Percentiles rank a stretch among this genome's conserved stretches.
Conservation (phyloP, 164 flowering plant genomes). For the Stephania japonica region DNA sequence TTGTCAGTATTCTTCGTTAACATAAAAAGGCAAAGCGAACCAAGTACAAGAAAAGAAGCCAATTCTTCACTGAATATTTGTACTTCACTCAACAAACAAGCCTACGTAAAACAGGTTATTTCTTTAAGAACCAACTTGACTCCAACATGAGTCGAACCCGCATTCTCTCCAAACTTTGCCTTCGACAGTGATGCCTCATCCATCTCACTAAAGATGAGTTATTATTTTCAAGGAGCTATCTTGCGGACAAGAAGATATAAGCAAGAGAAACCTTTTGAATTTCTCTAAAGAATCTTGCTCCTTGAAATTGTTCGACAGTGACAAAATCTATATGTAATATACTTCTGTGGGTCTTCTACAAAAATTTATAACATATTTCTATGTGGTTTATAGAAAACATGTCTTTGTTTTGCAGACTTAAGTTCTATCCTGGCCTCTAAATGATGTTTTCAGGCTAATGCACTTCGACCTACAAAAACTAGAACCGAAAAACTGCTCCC, state of each 20-base stretch:
- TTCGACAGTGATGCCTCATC: too few species aligned
- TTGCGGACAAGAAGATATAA: background rate
- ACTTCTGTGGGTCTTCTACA: background rate
- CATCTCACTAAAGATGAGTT: background rate
- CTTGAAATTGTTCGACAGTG: background rate
- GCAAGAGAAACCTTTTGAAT: background rate
- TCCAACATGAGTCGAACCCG: too few species aligned
- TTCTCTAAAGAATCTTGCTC: background rate
- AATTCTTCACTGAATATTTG: background rate
- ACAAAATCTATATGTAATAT: background rate
- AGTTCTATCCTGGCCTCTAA: background rate
- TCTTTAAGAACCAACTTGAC: too few species aligned
- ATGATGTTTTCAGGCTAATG: too few species aligned
- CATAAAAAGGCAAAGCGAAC: background rate
- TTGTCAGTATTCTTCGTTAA: background rate
- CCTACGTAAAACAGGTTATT: background rate
- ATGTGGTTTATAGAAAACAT: background rate
- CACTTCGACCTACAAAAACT: too few species aligned
- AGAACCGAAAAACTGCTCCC: too few species aligned
- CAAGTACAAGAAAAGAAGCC: background rate
- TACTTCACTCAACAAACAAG: background rate
- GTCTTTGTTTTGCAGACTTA: background rate
- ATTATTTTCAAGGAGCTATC: background rate
- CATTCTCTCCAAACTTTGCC: too few species aligned
- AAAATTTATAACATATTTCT: too few species aligned